Evolutionary conservation across 306 rosid genomes (phyloP), one percentile per base, ranked within the genome.

Genomic region (Albizia julibrissin): DNA sequence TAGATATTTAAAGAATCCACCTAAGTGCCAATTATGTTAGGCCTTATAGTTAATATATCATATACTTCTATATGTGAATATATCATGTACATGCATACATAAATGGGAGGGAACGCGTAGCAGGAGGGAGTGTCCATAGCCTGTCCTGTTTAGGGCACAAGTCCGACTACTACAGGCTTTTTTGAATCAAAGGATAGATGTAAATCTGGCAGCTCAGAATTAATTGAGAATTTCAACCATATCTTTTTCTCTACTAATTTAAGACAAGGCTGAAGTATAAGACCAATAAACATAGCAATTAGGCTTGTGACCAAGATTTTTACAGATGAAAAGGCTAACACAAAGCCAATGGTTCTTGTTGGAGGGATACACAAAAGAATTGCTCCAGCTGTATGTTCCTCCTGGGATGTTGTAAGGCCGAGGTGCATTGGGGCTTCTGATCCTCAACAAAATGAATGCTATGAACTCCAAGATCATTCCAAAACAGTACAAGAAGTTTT

Each of bases 381-480:
- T 34, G 98, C 92, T 81, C 94, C 98, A 0, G 73, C 46, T 0
- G n/a, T n/a, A n/a, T n/a, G 93, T 88, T 62, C 98, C 99, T 1
- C 89, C 76, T 0, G 95, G 98, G 44, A 95, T 75, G 85, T 87
- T 95, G 89, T 81, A 95, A 47, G 98, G 98, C 80, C 97, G 89
- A 59, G 94, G 39, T 10, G 88, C 92, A 26, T 87, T 80, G 2
- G 97, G 98, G 69, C 82, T 76, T 83, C 76, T 87, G 68, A 93
- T 77, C 89, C 92, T 90, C 74, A 93, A 80, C 86, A 83, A 15
- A 26, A 95, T 77, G 82, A 93, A 95, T 7, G 99, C 90, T 43
- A 89, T 72, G 31, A 95, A 93, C 90, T 95, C 99, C 86, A 95
- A 65, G 87, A 93, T 90, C 98, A 93, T 91, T 54, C 98, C 98